A percentile compares a stretch with the other conserved stretches of the same genome.
Evolutionary conservation across 2,329 filamentous ascomycete species (phyloP).

Genomic region (Epichloe coenophiala): DNA sequence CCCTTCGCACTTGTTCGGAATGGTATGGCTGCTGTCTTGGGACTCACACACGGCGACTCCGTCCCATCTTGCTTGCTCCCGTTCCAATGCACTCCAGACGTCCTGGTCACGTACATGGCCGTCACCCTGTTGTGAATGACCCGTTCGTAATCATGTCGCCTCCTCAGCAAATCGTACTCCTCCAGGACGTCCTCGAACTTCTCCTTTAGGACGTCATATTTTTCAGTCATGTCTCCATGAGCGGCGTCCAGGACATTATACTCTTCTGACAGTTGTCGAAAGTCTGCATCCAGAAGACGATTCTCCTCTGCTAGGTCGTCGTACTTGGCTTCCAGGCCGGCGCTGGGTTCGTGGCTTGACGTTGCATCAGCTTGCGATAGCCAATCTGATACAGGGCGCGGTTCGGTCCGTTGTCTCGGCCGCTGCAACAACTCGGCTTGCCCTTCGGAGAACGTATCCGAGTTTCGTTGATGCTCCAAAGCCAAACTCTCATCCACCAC

Average conservation of each 20-base stretch:
- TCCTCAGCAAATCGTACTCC: not conserved
- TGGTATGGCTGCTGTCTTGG: not conserved
- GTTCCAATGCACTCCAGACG: not conserved
- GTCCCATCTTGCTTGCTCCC: not conserved
- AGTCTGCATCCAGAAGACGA: not conserved
- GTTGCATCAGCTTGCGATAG: not conserved
- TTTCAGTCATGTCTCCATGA: not conserved
- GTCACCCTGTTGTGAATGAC: not conserved
- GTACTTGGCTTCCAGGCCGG: not conserved
- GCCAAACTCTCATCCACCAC: not conserved
- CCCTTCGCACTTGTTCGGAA: not conserved
- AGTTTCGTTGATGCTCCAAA: not conserved
- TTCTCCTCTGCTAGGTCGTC: not conserved
- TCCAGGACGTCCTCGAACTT: not conserved
- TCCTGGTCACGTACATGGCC: not conserved
- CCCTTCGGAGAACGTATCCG: not conserved
- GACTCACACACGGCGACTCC: not conserved
- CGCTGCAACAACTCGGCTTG: not conserved
- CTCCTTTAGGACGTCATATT: not conserved
- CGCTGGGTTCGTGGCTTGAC: not conserved
- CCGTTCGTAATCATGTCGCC: not conserved
- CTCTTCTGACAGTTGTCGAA: not conserved
- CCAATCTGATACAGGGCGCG: not conserved
- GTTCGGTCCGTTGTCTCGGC: not conserved
- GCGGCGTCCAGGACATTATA: not conserved